Conservation (phyloP, 805 yeast species). For the Cyberlindnera lachancei region DNA sequence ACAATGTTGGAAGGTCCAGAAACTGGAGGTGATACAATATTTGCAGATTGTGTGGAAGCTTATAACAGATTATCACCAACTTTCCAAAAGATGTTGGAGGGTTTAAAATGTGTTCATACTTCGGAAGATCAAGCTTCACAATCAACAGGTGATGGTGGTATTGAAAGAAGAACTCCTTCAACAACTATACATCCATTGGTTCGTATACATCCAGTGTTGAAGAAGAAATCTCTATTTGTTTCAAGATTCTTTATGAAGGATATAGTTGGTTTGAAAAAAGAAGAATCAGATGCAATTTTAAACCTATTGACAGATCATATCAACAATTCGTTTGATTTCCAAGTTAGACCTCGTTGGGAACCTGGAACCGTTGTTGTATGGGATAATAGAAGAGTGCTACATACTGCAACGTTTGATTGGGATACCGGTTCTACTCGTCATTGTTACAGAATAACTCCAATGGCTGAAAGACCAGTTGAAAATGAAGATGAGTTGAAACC, state of each 20-base stretch:
- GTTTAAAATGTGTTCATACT: conserved; percentile 62
- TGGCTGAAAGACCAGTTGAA: conserved; percentile 63
- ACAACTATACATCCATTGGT: conserved; percentile 57
- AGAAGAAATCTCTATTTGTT: conserved; percentile 49
- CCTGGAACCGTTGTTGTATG: conserved; percentile 65
- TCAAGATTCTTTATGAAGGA: conserved; percentile 57
- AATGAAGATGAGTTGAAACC: conserved; percentile 32
- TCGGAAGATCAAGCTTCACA: conserved; percentile 62
- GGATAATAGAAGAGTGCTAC: conserved; percentile 71
- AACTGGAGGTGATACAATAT: conserved; percentile 74
- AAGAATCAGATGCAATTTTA: conserved; percentile 59
- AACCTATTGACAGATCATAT: conserved; percentile 48
- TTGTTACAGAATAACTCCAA: conserved; percentile 65
- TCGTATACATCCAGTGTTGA: conserved; percentile 66
- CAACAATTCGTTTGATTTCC: conserved; percentile 50
- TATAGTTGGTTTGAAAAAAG: conserved; percentile 65
- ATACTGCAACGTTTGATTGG: conserved; percentile 69
- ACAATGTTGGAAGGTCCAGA: conserved; percentile 53
- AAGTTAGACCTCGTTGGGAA: conserved; percentile 65
- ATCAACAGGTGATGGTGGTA: conserved; percentile 48
- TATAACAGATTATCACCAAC: conserved; percentile 63
- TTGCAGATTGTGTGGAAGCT: conserved; percentile 65
- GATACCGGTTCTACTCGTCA: conserved; percentile 61
- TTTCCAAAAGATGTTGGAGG: conserved; percentile 49
- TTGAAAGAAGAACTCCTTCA: conserved; percentile 59